These are phyloP conservation scores for Haplosporangium sp. DNA, from an alignment of 371 early-diverging fungal species.

Conservation along the genomic window DNA sequence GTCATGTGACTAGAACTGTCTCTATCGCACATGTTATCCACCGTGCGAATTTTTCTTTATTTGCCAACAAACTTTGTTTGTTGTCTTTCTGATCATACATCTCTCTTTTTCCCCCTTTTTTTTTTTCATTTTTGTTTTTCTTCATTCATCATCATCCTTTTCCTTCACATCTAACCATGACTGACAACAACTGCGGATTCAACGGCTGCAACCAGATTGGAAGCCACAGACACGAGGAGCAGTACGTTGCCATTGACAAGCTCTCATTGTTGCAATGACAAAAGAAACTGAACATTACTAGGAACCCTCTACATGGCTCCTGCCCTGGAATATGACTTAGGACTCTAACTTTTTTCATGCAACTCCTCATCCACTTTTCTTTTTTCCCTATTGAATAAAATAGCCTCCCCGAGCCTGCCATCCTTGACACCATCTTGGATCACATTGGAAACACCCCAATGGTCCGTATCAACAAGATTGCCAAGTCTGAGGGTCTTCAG, in stretches of 20 bases:
- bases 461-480: constrained; percentile 90
- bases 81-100: too few species aligned
- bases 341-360: too few species aligned
- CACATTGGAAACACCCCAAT: constrained; percentile 97
- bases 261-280: not conserved
- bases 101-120: too few species aligned
- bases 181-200: constrained; percentile 31
- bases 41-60: constrained; percentile 7
- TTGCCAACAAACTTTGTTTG: not conserved
- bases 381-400: too few species aligned
- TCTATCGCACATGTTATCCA: not conserved
- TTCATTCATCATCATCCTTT: not conserved
- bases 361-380: not conserved
- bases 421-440: constrained; percentile 84
- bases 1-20: not conserved
- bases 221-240: constrained; percentile 40
- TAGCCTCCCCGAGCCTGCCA: constrained; percentile 72
- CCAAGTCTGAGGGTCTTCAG: constrained; percentile 86
- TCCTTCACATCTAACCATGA: constrained; percentile 13
- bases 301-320: not conserved
- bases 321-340: too few species aligned
- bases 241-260: constrained; percentile 15
- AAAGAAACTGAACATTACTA: not conserved
- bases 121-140: too few species aligned
- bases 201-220: constrained; percentile 46